Evolutionary conservation across 1,284 basidiomycete species (phyloP), one percentile per base, ranked within the genome.

Genomic region (Anthracocystis walkeri): DNA sequence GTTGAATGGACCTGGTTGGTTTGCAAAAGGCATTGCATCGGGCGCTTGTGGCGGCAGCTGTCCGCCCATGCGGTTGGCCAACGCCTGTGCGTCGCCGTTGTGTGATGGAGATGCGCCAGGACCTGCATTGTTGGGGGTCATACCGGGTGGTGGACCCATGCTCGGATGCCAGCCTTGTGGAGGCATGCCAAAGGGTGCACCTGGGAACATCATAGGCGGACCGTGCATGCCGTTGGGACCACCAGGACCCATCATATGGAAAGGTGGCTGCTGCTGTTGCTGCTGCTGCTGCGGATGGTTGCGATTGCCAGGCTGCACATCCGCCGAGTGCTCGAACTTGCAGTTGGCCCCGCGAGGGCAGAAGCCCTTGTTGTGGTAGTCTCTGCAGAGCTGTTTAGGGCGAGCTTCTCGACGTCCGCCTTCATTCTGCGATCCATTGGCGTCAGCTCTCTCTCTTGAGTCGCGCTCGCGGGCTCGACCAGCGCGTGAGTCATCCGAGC

Each of bases 271-370:
- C 38, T 59, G 64, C 42, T 56, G 51, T 25, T 58, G 63, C 16
- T 58, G 60, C 12, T 53, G 50, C 33, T 62, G 64, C 48, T 41
- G 54, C 16, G 53, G 58, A 45, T 52, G 64, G 23, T 57, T 58
- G 57, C 61, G 65, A 41, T 54, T 65, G 31, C 57, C 70, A 2
- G 66, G 60, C 21, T 75, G 76, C 35, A 52, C 51, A 57, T 78
- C 76, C 23, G 67, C 51, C 29, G 80, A 82, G 81, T 98, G 95
- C 77, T 93, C 93, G 85, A 90, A 97, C 83, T 93, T 94, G 89
- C 95, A 98, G 68, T 89, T 89, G n/a, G 89, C 91, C 41, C 95
- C 95, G 29, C 95, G 90, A 55, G 93, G 90, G 82, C 95, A 98
- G 85, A 91, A 97, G 2, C 95, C 83, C 35, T 75, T 73, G 48